Base-by-base conservation (phyloP, 768 basidiomycete species). In the Gautieria morchelliformis region DNA sequence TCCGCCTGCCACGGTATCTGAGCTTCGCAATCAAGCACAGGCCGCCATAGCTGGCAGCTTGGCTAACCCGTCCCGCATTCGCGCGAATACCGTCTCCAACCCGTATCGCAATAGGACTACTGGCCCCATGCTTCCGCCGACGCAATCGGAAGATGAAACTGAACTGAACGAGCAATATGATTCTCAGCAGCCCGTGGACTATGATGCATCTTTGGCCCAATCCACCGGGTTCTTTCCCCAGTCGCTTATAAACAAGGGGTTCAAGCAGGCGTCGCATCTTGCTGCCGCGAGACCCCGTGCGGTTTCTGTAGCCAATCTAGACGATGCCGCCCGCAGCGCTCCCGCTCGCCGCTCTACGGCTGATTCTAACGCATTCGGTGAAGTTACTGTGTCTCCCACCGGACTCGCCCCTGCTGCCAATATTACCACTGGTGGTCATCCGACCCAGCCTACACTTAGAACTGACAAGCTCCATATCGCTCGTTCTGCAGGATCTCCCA, bases 21-120 rank as follows among this genome's bases (percentile, higher is more conserved):
- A 94, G 71, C 74, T 94, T 60, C 85, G 91, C 63, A 89, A 81
- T 62, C 93, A 93, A 67, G 88, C 89, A 40, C 92, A 93, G 70
- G 87, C 88, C 46, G 93, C 89, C 39, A 91, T 94, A 67, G 86
- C 89, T 27, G 85, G 85, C 52, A 89, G 88, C 65, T 74, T 93
- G 45, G 83, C 81, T 55, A 84, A 85, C 63, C 88, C 87, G 17
- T 82, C 89, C 52, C 81, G 93, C 60, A 72, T 84, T 68, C 84
- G 93, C 9, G 93, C 93, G 15, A 93, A 80, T 65, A 97, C 93
- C 1, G 93, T 97, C 15, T 95, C 93, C 12, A 87, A 90, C 67
- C 89, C 92, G n/a, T 93, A 93, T 69, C 82, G 89, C 60, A 74
- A 76, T 53, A 77, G 86, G 61, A 74, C 41, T 40, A 75, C 74